Base-by-base conservation (phyloP, 371 early-diverging fungal genomes). In the Dichotomocladium elegans region DNA sequence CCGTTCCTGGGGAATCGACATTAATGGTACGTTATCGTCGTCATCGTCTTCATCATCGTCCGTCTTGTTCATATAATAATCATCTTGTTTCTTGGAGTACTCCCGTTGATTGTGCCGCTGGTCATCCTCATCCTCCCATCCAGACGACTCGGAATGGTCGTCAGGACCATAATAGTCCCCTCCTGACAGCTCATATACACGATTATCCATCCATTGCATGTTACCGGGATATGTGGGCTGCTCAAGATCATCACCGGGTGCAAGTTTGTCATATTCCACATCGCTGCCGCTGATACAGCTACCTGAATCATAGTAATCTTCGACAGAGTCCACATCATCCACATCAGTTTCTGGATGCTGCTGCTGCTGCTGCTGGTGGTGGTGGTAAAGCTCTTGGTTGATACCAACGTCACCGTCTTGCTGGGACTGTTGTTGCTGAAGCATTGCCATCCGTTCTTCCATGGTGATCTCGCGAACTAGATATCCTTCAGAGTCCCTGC, bases 401-500 rank as follows among this genome's bases (percentile, higher is more conserved):
- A 6, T 9, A 0, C 17, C 17, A n/a, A n/a, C n/a, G n/a, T n/a
- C n/a, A n/a, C n/a, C n/a, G n/a, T n/a, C n/a, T 0, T 41, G n/a
- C 1, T 44, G 27, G n/a, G 26, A 11, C 11, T 6, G 22, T 27
- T 17, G 27, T 15, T 54, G 25, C n/a, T 27, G 29, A 12, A 57
- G 41, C 67, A 59, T 66, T 11, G n/a, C 55, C 59, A 53, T 68
- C 27, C 49, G 61, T 30, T 41, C 55, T 25, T 54, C 66, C 19
- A 64, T 42, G 2, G 78, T 66, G 11, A 78, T 67, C 40, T 74
- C 72, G 33, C 63, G 64, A 4, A 78, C 74, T 25, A 78, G 53
- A 42, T 70, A 78, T 3, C 78, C 78, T 62, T 78, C 78, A n/a
- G 74, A 74, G 59, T 78, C 78, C 15, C 78, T 63, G 14, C 78